phyloP scores from a whole-genome alignment of 768 basidiomycete species.

The Cystofilobasidium capitatum region DNA sequence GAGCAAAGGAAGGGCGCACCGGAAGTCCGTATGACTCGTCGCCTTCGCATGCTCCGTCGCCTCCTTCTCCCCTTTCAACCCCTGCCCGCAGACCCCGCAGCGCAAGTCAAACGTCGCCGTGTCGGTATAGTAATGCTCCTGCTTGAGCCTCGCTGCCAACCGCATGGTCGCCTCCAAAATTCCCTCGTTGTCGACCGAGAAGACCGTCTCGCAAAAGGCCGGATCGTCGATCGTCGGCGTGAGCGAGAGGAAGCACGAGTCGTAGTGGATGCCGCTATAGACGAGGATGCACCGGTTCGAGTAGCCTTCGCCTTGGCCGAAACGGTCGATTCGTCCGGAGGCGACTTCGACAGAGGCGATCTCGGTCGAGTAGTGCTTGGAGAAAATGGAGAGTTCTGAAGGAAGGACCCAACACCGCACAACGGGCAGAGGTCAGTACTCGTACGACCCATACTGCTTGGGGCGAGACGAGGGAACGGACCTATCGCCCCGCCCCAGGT shows the following conservation, averaged over 20 bases:
- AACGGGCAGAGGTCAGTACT: not conserved
- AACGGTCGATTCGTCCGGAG: conserved; percentile 77
- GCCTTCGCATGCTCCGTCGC: conserved; percentile 76
- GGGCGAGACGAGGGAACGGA: conserved; percentile 22
- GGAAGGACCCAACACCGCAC: not conserved
- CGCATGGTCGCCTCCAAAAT: conserved; percentile 46
- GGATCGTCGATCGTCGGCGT: conserved; percentile 45
- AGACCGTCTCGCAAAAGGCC: conserved; percentile 84
- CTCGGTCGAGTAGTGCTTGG: conserved; percentile 70
- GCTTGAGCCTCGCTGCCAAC: conserved; percentile 61
- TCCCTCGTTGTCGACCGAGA: conserved; percentile 47
- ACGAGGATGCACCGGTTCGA: conserved; percentile 57
- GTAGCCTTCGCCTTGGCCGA: conserved; percentile 48
- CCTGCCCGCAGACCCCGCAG: conserved; percentile 59
- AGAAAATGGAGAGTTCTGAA: conserved; percentile 60
- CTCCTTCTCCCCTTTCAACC: conserved; percentile 87
- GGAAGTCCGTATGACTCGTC: conserved; percentile 58
- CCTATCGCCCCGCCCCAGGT: conserved; percentile 97
- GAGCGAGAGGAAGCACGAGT: conserved; percentile 77
- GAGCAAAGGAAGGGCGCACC: conserved; percentile 1
- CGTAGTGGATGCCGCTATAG: conserved; percentile 76
- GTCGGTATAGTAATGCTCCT: conserved; percentile 78
- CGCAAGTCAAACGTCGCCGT: conserved; percentile 82
- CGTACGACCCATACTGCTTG: not conserved
- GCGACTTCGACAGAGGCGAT: conserved; percentile 87